Percentiles rank a stretch among this genome's conserved stretches.
These are phyloP conservation scores for Colletotrichum australisinense DNA, from an alignment of 2,329 filamentous ascomycete species.

Conservation along the genomic window DNA sequence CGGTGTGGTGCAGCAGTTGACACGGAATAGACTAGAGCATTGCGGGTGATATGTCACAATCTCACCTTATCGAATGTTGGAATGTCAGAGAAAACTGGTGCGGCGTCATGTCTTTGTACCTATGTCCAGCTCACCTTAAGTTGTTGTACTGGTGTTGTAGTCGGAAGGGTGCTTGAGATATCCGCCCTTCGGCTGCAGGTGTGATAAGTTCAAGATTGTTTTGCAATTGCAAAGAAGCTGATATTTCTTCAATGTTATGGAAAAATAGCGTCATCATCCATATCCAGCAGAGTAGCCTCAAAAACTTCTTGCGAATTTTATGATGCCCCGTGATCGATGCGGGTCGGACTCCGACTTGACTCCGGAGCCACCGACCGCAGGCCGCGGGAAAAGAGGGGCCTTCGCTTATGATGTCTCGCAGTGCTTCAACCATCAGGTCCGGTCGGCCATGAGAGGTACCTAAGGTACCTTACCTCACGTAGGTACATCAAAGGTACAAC, in stretches of 20 bases:
- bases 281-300: too few species aligned
- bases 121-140: too few species aligned
- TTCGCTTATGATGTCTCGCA: background rate
- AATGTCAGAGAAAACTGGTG: background rate
- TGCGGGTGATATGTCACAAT: background rate
- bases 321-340: conserved; percentile 5
- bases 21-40: background rate
- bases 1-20: background rate
- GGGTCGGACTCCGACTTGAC: conserved; percentile 25
- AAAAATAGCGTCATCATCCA: too few species aligned
- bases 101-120: background rate
- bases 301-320: background rate
- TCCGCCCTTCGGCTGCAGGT: too few species aligned
- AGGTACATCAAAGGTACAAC: background rate
- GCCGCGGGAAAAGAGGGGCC: background rate
- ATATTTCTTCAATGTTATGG: too few species aligned
- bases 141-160: too few species aligned
- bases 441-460: background rate
- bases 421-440: background rate
- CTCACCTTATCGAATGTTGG: background rate
- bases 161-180: too few species aligned
- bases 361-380: conserved; percentile 19
- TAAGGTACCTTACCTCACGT: background rate
- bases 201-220: too few species aligned
- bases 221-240: too few species aligned